Evolutionary conservation across 345 rosid genomes (phyloP), one percentile per base, ranked within the genome.

Genomic region (Iberis pinnata): DNA sequence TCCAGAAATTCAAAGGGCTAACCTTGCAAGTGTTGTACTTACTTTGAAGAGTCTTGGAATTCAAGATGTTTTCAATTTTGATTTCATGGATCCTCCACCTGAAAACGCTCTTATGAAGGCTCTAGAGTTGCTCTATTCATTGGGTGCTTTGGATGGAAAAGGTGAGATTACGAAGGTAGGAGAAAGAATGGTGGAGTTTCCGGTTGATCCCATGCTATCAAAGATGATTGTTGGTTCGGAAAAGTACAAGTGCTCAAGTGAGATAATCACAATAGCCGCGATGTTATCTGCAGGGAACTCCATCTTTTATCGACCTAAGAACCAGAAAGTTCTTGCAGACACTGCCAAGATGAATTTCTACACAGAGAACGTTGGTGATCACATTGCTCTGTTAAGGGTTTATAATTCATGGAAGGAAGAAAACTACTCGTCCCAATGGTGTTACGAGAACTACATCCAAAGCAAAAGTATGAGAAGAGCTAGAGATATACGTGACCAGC

Each of bases 41-140:
- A 58, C 77, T 49, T 67, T 90, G 55, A 90, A 90, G 75, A 87
- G 93, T 75, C 95, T 87, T 63, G 98, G 98, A 32, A 84, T 90
- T 62, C 81, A 80, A 37, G 98, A 90, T 68, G 64, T 90, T 37
- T 18, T 84, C 16, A 71, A 70, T 68, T 90, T 88, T 72, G 98
- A 90, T 69, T 90, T 90, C 56, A 90, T 90, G 92, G 98, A 90
- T 41, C 83, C 86, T 50, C 98, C 98, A 11, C 93, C 96, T 0
- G 86, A 80, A 16, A 89, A 77, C 68, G 85, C 96, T 51, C 67
- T 90, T 47, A 58, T 82, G 12, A 84, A 84, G 67, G 95, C 98
- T 19, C 31, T 90, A 32, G 98, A 90, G 64, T 60, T 80, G 25
- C 80, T 90, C 27, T 90, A 74, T 74, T 93, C 95, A 8, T 68